These are phyloP conservation scores for Akanthomyces muscarius DNA, from an alignment of 2,329 filamentous ascomycete genomes.

Conservation along the genomic window DNA sequence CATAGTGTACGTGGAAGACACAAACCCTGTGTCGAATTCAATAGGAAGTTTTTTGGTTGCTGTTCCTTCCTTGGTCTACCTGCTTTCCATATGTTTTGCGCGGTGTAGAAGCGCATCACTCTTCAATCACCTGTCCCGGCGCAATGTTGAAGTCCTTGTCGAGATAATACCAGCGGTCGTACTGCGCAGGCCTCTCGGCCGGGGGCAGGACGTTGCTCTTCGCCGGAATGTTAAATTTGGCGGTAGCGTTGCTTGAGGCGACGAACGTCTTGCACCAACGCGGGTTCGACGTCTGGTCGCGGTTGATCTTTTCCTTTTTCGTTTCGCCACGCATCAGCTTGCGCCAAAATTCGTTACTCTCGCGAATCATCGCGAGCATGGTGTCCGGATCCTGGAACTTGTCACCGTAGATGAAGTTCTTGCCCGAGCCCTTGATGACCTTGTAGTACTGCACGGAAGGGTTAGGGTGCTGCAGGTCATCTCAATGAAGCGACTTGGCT, in stretches of 20 bases:
- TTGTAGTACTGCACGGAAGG: constrained; percentile 34
- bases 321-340: constrained; percentile 36
- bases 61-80: too few species aligned
- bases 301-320: constrained; percentile 36
- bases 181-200: constrained; percentile 29
- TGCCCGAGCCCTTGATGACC: constrained; percentile 33
- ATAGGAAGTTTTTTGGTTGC: too few species aligned
- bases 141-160: constrained; percentile 30
- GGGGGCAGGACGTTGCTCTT: constrained; percentile 29
- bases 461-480: background rate
- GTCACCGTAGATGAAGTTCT: constrained; percentile 35
- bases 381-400: constrained; percentile 34
- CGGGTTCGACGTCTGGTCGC: constrained; percentile 37
- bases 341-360: constrained; percentile 38
- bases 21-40: too few species aligned
- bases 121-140: constrained; percentile 16
- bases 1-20: too few species aligned
- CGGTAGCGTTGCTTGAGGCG: constrained; percentile 29
- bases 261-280: constrained; percentile 31
- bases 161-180: constrained; percentile 37
- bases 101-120: background rate
- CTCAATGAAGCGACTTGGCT: background rate
- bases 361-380: constrained; percentile 29
- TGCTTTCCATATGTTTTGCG: too few species aligned
- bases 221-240: constrained; percentile 29